Conservation (phyloP, 2,329 filamentous ascomycete species). For the Pseudogymnoascus sp. region DNA sequence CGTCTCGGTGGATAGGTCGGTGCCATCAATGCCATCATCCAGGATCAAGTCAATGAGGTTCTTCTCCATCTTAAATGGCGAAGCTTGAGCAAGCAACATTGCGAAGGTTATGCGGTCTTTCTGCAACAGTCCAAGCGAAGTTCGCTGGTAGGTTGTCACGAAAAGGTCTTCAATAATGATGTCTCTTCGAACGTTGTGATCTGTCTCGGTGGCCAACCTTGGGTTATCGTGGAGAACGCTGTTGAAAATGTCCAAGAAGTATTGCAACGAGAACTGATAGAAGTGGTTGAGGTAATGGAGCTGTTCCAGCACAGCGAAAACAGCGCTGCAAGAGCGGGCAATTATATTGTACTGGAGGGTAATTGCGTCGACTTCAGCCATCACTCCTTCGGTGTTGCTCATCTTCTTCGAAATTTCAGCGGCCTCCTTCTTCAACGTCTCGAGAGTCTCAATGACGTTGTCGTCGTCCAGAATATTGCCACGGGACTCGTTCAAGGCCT, state of each 20-base stretch:
- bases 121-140: slow-evolving; percentile 85
- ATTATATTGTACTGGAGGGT: slow-evolving; percentile 91
- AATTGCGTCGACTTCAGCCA: slow-evolving; percentile 95
- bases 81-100: slow-evolving; percentile 88
- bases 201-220: slow-evolving; percentile 59
- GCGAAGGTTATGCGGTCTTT: slow-evolving; percentile 91
- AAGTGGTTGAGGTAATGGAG: slow-evolving; percentile 98
- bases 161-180: slow-evolving; percentile 90
- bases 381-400: slow-evolving; percentile 91
- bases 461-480: slow-evolving; percentile 98
- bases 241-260: slow-evolving; percentile 97
- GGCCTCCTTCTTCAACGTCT: slow-evolving; percentile 95
- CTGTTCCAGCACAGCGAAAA: slow-evolving; percentile 94
- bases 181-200: slow-evolving; percentile 74
- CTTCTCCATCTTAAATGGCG: slow-evolving; percentile 95
- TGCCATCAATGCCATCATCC: slow-evolving; percentile 66
- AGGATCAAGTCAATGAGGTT: slow-evolving; percentile 77
- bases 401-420: slow-evolving; percentile 96
- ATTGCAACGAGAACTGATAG: slow-evolving; percentile 98
- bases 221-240: slow-evolving; percentile 77
- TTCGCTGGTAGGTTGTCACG: slow-evolving; percentile 83
- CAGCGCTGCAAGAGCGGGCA: slow-evolving; percentile 89
- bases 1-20: slow-evolving; percentile 66
- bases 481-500: slow-evolving; percentile 92
- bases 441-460: slow-evolving; percentile 93